Conservation (phyloP, 495 filamentous ascomycete genomes). For the Penicillium parvum region DNA sequence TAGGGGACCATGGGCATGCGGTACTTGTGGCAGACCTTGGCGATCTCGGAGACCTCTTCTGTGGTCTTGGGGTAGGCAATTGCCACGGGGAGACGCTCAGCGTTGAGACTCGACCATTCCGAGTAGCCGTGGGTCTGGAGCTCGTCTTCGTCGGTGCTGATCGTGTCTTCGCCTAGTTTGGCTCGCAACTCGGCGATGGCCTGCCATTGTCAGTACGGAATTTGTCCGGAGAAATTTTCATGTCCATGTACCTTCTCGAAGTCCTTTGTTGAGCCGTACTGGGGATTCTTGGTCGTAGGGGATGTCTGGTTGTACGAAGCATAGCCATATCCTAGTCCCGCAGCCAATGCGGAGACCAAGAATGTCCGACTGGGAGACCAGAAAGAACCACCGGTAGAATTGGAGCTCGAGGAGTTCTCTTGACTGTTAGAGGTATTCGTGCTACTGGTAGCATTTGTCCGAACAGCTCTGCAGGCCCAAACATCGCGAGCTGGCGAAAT, state of each 20-base stretch:
- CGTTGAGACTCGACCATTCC: slow-evolving; percentile 83
- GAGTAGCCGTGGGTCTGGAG: slow-evolving; percentile 79
- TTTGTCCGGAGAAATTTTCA: slow-evolving; percentile 17
- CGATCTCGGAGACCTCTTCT: slow-evolving; percentile 74
- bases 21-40: slow-evolving; percentile 76
- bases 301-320: slow-evolving; percentile 20
- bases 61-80: slow-evolving; percentile 81
- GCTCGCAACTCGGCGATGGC: slow-evolving; percentile 58
- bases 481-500: slow-evolving; percentile 8
- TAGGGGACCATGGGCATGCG: slow-evolving; percentile 80
- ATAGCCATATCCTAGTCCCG: slow-evolving; percentile 36
- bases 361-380: slow-evolving; percentile 32
- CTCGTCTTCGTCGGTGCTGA: slow-evolving; percentile 64
- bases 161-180: slow-evolving; percentile 61
- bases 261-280: slow-evolving; percentile 39
- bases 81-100: slow-evolving; percentile 70
- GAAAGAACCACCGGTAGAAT: slow-evolving; percentile 13
- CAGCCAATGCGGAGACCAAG: slow-evolving; percentile 32
- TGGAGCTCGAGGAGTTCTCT: slow-evolving; percentile 9
- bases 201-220: slow-evolving; percentile 39
- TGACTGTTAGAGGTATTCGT: slow-evolving; percentile 2
- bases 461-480: slow-evolving; percentile 17
- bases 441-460: slow-evolving; percentile 12
- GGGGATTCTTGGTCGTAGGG: slow-evolving; percentile 16
- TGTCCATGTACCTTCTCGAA: slow-evolving; percentile 34